Conservation (phyloP, 768 basidiomycete species). For the Lentinula sp. region DNA sequence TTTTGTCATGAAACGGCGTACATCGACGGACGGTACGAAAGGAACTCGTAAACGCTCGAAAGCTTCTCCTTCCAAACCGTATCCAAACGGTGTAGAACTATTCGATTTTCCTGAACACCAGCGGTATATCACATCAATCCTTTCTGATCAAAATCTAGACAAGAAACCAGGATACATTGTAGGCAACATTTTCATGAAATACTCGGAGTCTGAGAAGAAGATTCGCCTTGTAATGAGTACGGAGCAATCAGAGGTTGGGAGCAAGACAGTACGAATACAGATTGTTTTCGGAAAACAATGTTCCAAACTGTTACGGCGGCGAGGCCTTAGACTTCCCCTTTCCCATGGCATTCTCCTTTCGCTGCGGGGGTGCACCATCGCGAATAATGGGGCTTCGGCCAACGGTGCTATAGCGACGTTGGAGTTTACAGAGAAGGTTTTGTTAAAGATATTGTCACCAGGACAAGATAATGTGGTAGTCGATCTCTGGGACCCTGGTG, state of each 20-base stretch:
- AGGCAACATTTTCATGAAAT: neutral
- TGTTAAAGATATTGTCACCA: neutral
- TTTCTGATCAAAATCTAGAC: neutral
- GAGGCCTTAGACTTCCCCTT: neutral
- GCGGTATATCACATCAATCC: neutral
- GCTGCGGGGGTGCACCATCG: neutral
- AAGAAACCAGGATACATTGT: neutral
- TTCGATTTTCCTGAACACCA: conserved; percentile 4
- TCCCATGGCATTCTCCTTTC: neutral
- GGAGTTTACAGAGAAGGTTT: neutral
- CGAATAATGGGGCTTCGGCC: neutral
- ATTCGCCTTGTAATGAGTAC: neutral
- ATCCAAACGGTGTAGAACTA: neutral
- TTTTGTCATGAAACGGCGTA: neutral
- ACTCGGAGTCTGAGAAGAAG: neutral
- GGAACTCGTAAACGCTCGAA: neutral
- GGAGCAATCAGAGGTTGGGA: neutral
- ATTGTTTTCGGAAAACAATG: neutral
- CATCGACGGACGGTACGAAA: neutral
- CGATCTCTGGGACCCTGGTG: neutral
- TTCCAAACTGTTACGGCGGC: neutral
- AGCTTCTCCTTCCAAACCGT: neutral
- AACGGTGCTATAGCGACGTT: neutral
- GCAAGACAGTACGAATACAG: neutral
- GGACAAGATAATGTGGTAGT: neutral